phyloP scores from a whole-genome alignment of 805 yeast genomes.

The Soucietia sequanensis region DNA sequence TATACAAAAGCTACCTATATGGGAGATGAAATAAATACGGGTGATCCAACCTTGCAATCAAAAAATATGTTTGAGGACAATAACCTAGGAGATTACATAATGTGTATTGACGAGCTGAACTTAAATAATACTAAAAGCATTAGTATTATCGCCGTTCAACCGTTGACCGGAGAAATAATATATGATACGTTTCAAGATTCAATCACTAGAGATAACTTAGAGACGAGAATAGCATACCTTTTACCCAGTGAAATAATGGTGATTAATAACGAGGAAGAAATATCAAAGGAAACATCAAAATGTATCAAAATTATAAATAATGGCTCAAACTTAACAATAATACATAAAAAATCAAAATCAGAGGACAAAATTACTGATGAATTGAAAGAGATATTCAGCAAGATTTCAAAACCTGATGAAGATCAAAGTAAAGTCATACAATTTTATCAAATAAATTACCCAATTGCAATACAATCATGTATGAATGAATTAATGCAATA shows the following conservation, averaged over 20 bases:
- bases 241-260: constrained; percentile 74
- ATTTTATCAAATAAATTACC: constrained; percentile 20
- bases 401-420: constrained; percentile 11
- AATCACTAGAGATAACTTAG: constrained; percentile 56
- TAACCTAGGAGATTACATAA: constrained; percentile 42
- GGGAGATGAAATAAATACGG: constrained; percentile 46
- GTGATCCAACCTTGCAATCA: constrained; percentile 13
- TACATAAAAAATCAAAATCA: constrained; percentile 3
- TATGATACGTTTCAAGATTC: constrained; percentile 71
- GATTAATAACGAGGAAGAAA: constrained; percentile 28
- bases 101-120: constrained; percentile 39
- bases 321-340: constrained; percentile 7
- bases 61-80: constrained; percentile 19
- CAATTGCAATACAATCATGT: constrained; percentile 27
- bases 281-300: constrained; percentile 31
- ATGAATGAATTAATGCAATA: constrained; percentile 51
- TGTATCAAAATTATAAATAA: constrained; percentile 16
- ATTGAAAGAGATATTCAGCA: constrained; percentile 24
- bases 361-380: constrained; percentile 8
- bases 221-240: constrained; percentile 70
- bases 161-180: constrained; percentile 71
- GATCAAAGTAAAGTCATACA: constrained; percentile 17
- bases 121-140: constrained; percentile 16
- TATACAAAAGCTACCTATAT: constrained; percentile 84
- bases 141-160: constrained; percentile 63